phyloP scores from a whole-genome alignment of 176 grass and related monocot genomes.

The Eragrostis curvula region DNA sequence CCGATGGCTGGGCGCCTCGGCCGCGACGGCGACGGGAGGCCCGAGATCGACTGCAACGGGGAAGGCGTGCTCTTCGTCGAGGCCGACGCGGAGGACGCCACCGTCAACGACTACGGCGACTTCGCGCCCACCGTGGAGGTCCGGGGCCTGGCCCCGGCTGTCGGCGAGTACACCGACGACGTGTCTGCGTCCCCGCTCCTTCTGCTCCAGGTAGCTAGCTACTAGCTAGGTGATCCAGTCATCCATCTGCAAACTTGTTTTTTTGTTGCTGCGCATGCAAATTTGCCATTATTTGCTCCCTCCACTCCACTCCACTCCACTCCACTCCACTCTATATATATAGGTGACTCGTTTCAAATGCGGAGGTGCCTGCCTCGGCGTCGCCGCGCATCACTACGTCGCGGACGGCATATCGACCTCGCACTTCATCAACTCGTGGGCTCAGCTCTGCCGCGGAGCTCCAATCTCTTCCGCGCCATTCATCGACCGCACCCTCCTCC shows the following conservation, averaged over 20 bases:
- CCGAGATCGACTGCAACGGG: slow-evolving; percentile 84
- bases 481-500: no score
- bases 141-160: slow-evolving; percentile 68
- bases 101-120: slow-evolving; percentile 77
- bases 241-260: no score
- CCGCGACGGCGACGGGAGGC: slow-evolving; percentile 72
- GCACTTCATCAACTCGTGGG: slow-evolving; percentile 71
- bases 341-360: no score
- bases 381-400: slow-evolving; percentile 87
- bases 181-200: slow-evolving; percentile 81
- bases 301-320: no score
- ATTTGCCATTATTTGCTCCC: no score
- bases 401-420: slow-evolving; percentile 81
- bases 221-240: slow-evolving; percentile 27
- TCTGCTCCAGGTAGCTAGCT: slow-evolving; percentile 79
- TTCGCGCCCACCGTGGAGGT: slow-evolving; percentile 88
- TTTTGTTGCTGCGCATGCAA: no score
- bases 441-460: slow-evolving; percentile 40
- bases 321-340: no score
- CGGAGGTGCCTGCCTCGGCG: slow-evolving; percentile 50
- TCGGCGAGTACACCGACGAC: slow-evolving; percentile 76
- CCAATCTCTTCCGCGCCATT: no score
- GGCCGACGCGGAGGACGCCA: slow-evolving; percentile 62
- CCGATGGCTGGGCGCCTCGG: slow-evolving; percentile 82
- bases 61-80: slow-evolving; percentile 78